These are phyloP conservation scores for Streptanthus diversifolius DNA, from an alignment of 345 rosid species.

Conservation along the genomic window DNA sequence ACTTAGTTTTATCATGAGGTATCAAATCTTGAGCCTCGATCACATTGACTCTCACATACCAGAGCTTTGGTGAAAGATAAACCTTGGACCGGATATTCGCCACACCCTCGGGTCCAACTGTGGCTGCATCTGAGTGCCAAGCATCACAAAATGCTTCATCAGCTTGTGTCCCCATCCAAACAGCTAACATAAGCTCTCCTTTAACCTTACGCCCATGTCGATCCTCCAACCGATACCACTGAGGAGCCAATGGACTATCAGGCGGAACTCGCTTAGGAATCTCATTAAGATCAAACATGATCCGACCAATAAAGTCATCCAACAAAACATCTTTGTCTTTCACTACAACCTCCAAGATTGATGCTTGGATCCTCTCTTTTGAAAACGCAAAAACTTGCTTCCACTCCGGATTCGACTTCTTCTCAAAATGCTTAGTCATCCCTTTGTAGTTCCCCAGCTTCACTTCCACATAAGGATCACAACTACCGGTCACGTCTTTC, in stretches of 20 bases:
- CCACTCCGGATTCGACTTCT: conserved; percentile 93
- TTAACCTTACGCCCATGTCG: conserved; percentile 60
- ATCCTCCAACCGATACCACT: conserved; percentile 91
- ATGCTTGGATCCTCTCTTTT: conserved; percentile 84
- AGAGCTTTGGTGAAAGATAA: conserved; percentile 85
- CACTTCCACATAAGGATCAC: conserved; percentile 92
- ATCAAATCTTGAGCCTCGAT: conserved; percentile 94
- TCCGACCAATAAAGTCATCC: conserved; percentile 82
- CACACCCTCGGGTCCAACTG: conserved; percentile 59
- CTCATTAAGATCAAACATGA: conserved; percentile 73
- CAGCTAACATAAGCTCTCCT: conserved; percentile 96
- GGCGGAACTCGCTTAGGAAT: conserved; percentile 87
- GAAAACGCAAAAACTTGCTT: conserved; percentile 96
- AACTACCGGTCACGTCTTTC: conserved; percentile 76
- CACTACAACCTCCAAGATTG: conserved; percentile 69
- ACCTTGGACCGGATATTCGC: conserved; percentile 78
- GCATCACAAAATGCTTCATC: conserved; percentile 96
- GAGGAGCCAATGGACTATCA: conserved; percentile 94
- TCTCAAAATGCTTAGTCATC: conserved; percentile 82
- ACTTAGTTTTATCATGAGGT: conserved; percentile 64
- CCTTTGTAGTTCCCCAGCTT: conserved; percentile 93
- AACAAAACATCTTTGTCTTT: conserved; percentile 75
- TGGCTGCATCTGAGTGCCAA: conserved; percentile 97
- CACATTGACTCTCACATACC: conserved; percentile 94
- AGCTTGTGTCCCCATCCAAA: conserved; percentile 99